These are phyloP conservation scores for Cochlearia excelsa DNA, from an alignment of 345 rosid species.

Conservation along the genomic window DNA sequence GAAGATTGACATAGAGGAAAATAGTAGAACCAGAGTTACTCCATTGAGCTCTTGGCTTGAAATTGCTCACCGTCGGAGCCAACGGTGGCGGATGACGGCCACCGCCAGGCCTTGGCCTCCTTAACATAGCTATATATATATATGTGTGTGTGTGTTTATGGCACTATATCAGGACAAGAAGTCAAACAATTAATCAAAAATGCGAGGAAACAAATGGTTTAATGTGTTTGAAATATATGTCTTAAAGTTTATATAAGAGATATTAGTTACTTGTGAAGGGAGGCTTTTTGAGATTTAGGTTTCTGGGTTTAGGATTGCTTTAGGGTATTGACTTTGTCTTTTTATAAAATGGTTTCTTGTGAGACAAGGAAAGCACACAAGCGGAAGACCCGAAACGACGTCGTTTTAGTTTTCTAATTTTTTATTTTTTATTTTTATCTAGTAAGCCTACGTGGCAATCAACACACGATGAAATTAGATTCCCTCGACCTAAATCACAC, in stretches of 20 bases:
- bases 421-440: not conserved
- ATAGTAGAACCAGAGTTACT: slow-evolving; percentile 28
- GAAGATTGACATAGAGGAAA: slow-evolving; percentile 34
- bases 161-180: slow-evolving; percentile 8
- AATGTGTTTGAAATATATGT: slow-evolving; percentile 19
- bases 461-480: slow-evolving; percentile 27
- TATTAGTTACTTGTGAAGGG: not conserved
- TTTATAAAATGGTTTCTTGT: slow-evolving; percentile 30
- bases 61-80: slow-evolving; percentile 36
- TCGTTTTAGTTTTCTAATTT: not conserved
- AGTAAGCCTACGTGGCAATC: slow-evolving; percentile 17
- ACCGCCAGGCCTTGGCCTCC: slow-evolving; percentile 22
- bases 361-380: not conserved
- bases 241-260: no score
- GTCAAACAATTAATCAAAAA: not conserved
- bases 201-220: slow-evolving; percentile 5
- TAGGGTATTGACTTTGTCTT: slow-evolving; percentile 27
- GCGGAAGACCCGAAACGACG: not conserved
- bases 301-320: slow-evolving; percentile 36
- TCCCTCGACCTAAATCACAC: slow-evolving; percentile 13
- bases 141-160: no score
- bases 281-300: slow-evolving; percentile 25
- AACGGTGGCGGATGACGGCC: slow-evolving; percentile 35
- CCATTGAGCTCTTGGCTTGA: slow-evolving; percentile 40
- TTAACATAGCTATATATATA: slow-evolving; percentile 17